These are phyloP conservation scores for Plasmodium fragile DNA, from an alignment of 169 alveolate genomes.

Conservation along the genomic window DNA sequence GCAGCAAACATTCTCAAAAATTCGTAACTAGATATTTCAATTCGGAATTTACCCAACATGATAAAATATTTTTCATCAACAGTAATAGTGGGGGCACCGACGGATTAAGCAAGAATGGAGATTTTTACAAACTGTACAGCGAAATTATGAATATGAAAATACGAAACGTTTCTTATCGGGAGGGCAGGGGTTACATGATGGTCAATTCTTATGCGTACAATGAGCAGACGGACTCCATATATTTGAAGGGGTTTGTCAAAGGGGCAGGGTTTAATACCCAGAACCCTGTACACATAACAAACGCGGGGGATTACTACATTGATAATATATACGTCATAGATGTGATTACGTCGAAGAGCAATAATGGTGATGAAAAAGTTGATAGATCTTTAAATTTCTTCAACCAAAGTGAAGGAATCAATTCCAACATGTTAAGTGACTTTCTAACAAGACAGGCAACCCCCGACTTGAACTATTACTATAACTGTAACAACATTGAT, in stretches of 20 bases:
- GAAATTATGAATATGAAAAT: slow-evolving; percentile 78
- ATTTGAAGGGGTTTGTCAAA: slow-evolving; percentile 82
- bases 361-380: slow-evolving; percentile 23
- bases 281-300: slow-evolving; percentile 84
- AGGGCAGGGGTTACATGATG: slow-evolving; percentile 86
- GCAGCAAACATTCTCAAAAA: slow-evolving; percentile 33
- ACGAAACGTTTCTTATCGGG: slow-evolving; percentile 78
- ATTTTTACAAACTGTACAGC: slow-evolving; percentile 70
- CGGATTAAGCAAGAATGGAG: slow-evolving; percentile 9
- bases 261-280: slow-evolving; percentile 83
- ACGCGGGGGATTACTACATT: slow-evolving; percentile 81
- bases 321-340: slow-evolving; percentile 78
- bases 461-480: not conserved
- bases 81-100: slow-evolving; percentile 37
- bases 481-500: slow-evolving; percentile 2
- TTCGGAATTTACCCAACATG: slow-evolving; percentile 83
- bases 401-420: slow-evolving; percentile 72
- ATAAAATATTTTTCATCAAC: slow-evolving; percentile 74
- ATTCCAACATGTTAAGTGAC: slow-evolving; percentile 58
- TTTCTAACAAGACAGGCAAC: slow-evolving; percentile 27
- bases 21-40: slow-evolving; percentile 83
- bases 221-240: slow-evolving; percentile 50
- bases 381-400: slow-evolving; percentile 4
- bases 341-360: slow-evolving; percentile 72
- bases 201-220: slow-evolving; percentile 78